Conservation (phyloP, 73 alveolate genomes). For the Paraurostyla sp. region DNA sequence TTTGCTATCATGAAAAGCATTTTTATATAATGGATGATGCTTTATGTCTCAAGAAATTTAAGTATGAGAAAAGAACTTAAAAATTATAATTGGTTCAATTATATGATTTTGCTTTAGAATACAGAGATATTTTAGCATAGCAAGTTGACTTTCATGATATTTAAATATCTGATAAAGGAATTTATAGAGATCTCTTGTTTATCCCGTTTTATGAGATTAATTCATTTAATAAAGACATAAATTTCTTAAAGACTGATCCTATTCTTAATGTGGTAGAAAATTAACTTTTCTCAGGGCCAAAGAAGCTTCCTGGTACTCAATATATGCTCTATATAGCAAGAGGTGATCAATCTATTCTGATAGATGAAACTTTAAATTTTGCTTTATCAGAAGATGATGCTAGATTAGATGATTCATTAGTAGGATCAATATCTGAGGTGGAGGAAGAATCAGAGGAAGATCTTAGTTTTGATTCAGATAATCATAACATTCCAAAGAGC, state of each 20-base stretch:
- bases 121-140: slow-evolving; percentile 6
- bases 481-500: slow-evolving; percentile 15
- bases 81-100: background rate
- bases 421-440: background rate
- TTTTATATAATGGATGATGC: slow-evolving; percentile 35
- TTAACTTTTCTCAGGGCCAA: slow-evolving; percentile 28
- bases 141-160: slow-evolving; percentile 24
- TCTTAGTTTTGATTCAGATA: background rate
- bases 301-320: slow-evolving; percentile 13
- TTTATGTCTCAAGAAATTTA: slow-evolving; percentile 14
- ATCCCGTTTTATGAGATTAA: slow-evolving; percentile 8
- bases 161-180: background rate
- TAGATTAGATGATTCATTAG: background rate
- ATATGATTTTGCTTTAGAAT: background rate
- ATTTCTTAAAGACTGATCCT: background rate
- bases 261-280: background rate
- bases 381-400: background rate
- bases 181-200: slow-evolving; percentile 18
- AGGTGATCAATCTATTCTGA: slow-evolving; percentile 5
- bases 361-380: background rate
- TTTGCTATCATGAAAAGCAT: slow-evolving; percentile 18
- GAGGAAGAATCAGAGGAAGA: too few species aligned
- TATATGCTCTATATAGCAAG: slow-evolving; percentile 11
- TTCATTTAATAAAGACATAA: background rate
- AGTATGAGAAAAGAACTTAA: slow-evolving; percentile 24